phyloP scores from a whole-genome alignment of 768 basidiomycete genomes.

The Trametes cubensis region DNA sequence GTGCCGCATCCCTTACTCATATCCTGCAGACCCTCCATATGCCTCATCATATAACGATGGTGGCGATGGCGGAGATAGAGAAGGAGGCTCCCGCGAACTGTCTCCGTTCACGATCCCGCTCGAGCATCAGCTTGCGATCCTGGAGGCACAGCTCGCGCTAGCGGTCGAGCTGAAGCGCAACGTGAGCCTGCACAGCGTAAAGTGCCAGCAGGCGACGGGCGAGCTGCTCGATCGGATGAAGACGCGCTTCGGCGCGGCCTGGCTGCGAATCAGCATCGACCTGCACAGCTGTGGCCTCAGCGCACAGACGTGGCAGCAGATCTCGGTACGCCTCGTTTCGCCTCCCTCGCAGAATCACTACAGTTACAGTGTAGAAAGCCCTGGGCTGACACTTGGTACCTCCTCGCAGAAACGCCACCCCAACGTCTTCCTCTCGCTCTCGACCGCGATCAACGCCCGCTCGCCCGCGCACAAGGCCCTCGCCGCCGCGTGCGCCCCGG shows the following conservation, averaged over 20 bases:
- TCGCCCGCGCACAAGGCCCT: slow-evolving; percentile 65
- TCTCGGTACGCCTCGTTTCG: slow-evolving; percentile 61
- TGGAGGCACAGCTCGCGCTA: slow-evolving; percentile 83
- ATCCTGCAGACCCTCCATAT: slow-evolving; percentile 37
- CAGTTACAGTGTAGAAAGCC: neutral
- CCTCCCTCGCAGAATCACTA: neutral
- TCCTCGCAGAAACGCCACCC: slow-evolving; percentile 58
- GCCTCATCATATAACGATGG: neutral
- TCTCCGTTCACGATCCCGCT: slow-evolving; percentile 81
- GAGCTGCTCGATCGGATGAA: slow-evolving; percentile 66
- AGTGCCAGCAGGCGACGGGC: slow-evolving; percentile 67
- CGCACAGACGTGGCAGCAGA: slow-evolving; percentile 67
- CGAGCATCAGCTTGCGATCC: slow-evolving; percentile 77
- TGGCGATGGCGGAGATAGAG: slow-evolving; percentile 12
- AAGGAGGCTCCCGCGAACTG: slow-evolving; percentile 44
- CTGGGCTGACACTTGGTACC: too few species aligned
- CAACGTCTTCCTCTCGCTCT: slow-evolving; percentile 88
- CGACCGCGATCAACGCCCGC: slow-evolving; percentile 80
- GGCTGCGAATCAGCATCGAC: slow-evolving; percentile 76
- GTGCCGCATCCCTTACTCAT: slow-evolving; percentile 71
- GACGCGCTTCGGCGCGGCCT: slow-evolving; percentile 56
- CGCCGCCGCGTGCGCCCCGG: slow-evolving; percentile 61
- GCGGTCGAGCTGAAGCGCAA: slow-evolving; percentile 79
- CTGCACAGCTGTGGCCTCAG: slow-evolving; percentile 90
- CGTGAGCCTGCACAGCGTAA: slow-evolving; percentile 88